phyloP scores from a whole-genome alignment of 2,329 filamentous ascomycete species.

The Coniochaeta ligniaria region DNA sequence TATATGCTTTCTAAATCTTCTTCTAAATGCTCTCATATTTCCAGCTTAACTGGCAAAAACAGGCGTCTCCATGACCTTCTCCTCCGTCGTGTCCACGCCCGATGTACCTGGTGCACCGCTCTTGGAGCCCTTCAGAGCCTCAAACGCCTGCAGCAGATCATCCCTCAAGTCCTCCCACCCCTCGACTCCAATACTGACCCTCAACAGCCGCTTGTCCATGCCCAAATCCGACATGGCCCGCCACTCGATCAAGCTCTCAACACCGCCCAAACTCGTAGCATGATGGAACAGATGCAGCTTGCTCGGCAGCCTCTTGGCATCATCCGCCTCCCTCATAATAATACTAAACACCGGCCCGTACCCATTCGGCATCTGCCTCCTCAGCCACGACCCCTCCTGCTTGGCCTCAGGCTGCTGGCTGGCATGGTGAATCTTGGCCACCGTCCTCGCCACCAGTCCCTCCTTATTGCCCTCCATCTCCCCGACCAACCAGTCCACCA shows the following conservation, averaged over 20 bases:
- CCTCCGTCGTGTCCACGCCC: constrained; percentile 1
- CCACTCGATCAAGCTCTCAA: constrained; percentile 97
- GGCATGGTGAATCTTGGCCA: constrained; percentile 49
- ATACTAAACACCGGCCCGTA: constrained; percentile 86
- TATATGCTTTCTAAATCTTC: too few relatives aligned
- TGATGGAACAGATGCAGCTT: constrained; percentile 83
- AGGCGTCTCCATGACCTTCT: not conserved
- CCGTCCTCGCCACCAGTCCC: constrained; percentile 13
- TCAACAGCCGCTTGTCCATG: constrained; percentile 65
- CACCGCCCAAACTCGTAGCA: constrained; percentile 86
- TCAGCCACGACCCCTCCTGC: constrained; percentile 62
- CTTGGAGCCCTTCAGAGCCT: constrained; percentile 32
- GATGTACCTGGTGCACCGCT: constrained; percentile 21
- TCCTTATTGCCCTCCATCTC: constrained; percentile 28
- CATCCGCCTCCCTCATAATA: constrained; percentile 48
- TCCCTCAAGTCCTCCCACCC: constrained; percentile 73
- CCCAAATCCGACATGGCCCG: constrained; percentile 74
- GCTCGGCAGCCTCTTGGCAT: constrained; percentile 66
- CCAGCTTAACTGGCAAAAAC: not conserved
- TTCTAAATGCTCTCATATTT: not conserved
- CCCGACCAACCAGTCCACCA: constrained; percentile 66
- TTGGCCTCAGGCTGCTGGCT: constrained; percentile 63
- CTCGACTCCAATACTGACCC: constrained; percentile 84
- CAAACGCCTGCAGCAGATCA: constrained; percentile 65
- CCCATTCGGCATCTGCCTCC: constrained; percentile 83